Evolutionary conservation across 768 basidiomycete species (phyloP), one percentile per base, ranked within the genome.

Genomic region (Hemileccinum impolitum): DNA sequence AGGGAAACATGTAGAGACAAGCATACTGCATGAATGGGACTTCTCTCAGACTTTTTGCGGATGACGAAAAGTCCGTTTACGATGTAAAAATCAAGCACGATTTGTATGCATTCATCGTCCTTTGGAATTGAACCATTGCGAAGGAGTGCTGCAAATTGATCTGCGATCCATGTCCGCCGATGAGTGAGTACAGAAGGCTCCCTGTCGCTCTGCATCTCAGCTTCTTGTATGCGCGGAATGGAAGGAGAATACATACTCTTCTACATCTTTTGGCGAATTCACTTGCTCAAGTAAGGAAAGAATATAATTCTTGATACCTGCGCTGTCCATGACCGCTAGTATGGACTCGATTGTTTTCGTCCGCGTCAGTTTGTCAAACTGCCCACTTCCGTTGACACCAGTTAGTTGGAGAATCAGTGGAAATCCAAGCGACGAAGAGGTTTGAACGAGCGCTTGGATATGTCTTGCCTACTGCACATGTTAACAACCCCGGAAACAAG

Each of bases 291-390:
- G 72, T 19, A 97, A 70, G 67, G 88, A 83, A 31, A 75, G 66
- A 39, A 94, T 80, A 67, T 94, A 97, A 34, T 70, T 78, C 56
- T 79, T 77, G 53, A 96, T 87, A 9, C 91, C 93, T 2, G 81
- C 74, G 1, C 70, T 67, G 56, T 86, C 81, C 78, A 94, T 83
- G 31, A 79, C 80, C 3, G 81, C 75, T 47, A 97, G 72, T 48
- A 97, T 84, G 1, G 80, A 78, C 69, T 95, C 93, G 31, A 97
- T 79, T 0, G 91, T 95, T 70, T 94, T 96, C 9, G 94, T 94
- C 66, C 83, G 87, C 11, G 94, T 95, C 49, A 95, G 67, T 66
- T 80, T 86, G 69, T 99, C 95, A 59, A 98, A 99, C 65, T 92
- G 87, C 49, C 84, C 80, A 58, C 78, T 85, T 10, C 93, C 93